Conservation (phyloP, 495 filamentous ascomycete species). For the Penicillium tannophilum region DNA sequence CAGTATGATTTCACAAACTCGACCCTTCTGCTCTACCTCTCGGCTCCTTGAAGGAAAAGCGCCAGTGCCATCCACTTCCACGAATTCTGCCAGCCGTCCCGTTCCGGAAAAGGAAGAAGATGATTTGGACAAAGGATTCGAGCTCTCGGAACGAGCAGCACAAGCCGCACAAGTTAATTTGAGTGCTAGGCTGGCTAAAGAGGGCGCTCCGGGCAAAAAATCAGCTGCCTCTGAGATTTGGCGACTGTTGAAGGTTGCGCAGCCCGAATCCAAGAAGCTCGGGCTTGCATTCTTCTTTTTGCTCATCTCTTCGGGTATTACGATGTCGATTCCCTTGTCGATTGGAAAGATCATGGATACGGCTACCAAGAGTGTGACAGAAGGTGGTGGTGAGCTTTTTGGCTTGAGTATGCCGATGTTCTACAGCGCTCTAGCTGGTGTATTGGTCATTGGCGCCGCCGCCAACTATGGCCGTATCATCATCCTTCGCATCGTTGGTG, state of each 20-base stretch:
- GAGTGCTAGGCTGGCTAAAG: constrained; percentile 80
- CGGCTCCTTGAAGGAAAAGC: constrained; percentile 33
- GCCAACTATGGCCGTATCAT: constrained; percentile 96
- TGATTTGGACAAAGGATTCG: constrained; percentile 61
- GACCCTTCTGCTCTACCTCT: constrained; percentile 33
- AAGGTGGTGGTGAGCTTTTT: constrained; percentile 61
- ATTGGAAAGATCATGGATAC: constrained; percentile 94
- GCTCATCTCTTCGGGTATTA: constrained; percentile 83
- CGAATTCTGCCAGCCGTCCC: constrained; percentile 17
- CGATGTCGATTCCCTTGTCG: constrained; percentile 93
- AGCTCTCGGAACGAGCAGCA: constrained; percentile 73
- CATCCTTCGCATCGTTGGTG: constrained; percentile 91
- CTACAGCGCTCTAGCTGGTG: constrained; percentile 70
- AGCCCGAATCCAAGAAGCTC: constrained; percentile 80
- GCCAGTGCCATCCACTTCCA: constrained; percentile 16
- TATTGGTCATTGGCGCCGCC: constrained; percentile 71
- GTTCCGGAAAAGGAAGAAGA: constrained; percentile 41
- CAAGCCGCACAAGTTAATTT: constrained; percentile 91
- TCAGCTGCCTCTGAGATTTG: constrained; percentile 75
- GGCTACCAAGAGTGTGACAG: constrained; percentile 60
- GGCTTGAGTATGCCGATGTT: constrained; percentile 75
- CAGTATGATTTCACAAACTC: constrained; percentile 27
- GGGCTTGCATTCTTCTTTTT: constrained; percentile 78
- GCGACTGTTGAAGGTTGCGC: constrained; percentile 86
- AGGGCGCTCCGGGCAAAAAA: constrained; percentile 64